These are phyloP conservation scores for Suillus discolor DNA, from an alignment of 768 basidiomycete genomes.

Conservation along the genomic window DNA sequence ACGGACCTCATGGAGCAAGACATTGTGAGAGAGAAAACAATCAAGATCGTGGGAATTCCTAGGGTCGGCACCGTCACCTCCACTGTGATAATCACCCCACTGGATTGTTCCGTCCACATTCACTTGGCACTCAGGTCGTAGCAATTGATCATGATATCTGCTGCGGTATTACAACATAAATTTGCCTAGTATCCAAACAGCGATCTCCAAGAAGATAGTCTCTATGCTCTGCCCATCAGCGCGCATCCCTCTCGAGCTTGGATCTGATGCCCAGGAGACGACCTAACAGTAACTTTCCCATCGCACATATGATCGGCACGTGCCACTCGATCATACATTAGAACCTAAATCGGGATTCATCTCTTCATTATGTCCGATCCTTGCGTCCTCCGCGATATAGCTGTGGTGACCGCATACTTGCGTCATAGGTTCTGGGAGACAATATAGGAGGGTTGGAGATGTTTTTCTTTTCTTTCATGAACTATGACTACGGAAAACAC, in stretches of 20 bases:
- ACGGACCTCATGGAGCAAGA: background rate
- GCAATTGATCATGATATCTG: background rate
- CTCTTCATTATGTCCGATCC: background rate
- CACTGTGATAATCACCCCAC: background rate
- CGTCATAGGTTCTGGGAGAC: constrained; percentile 7
- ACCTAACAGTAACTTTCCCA: background rate
- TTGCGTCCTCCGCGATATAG: background rate
- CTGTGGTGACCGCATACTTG: constrained; percentile 10
- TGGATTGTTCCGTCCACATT: background rate
- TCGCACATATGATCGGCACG: background rate
- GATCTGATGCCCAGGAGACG: constrained; percentile 2
- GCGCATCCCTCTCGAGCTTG: background rate
- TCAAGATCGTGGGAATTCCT: background rate
- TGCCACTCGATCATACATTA: constrained; percentile 1
- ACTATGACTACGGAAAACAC: constrained; percentile 6
- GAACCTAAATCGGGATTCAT: background rate
- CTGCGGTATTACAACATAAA: background rate
- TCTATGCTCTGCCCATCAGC: background rate
- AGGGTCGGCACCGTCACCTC: background rate
- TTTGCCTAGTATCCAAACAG: background rate
- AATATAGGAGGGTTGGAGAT: background rate
- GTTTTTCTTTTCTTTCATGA: background rate
- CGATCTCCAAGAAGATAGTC: background rate
- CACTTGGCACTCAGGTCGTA: background rate
- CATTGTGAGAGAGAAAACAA: background rate